Conservation (phyloP, 192 early-diverging fungal genomes). For the Linnemannia exigua region DNA sequence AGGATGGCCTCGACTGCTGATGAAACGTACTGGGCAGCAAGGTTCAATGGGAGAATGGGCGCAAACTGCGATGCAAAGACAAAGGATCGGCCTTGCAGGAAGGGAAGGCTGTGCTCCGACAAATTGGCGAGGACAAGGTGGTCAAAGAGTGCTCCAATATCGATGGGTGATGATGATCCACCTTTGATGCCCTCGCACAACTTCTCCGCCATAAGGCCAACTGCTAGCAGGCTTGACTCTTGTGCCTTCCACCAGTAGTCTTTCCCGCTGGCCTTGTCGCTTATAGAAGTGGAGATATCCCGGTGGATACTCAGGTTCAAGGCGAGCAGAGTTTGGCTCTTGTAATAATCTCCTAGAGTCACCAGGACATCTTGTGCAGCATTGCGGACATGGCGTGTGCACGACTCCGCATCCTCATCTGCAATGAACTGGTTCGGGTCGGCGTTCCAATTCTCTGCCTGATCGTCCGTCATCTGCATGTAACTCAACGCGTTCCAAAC, state of each 20-base stretch:
- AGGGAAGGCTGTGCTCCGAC: conserved; percentile 68
- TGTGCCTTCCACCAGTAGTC: conserved; percentile 80
- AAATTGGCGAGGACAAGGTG: conserved; percentile 82
- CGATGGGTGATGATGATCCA: conserved; percentile 40
- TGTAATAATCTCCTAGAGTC: conserved; percentile 13
- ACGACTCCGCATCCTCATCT: conserved; percentile 90
- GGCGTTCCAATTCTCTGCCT: conserved; percentile 77
- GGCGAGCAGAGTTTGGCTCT: conserved; percentile 11
- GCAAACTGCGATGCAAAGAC: conserved; percentile 88
- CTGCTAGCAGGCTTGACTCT: conserved; percentile 82
- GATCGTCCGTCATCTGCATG: conserved; percentile 82
- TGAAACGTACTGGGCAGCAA: conserved; percentile 77
- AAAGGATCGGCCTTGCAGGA: conserved; percentile 90
- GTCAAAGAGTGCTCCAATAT: conserved; percentile 83
- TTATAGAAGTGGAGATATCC: conserved; percentile 59
- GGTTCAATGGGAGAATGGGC: conserved; percentile 70
- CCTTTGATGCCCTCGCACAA: conserved; percentile 62
- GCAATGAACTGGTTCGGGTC: conserved; percentile 91
- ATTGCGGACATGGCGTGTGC: conserved; percentile 83
- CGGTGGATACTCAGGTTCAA: conserved; percentile 42
- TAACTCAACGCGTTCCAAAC: conserved; percentile 71
- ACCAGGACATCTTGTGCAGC: conserved; percentile 75
- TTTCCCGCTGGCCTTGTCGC: conserved; percentile 12
- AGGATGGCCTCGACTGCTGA: conserved; percentile 79
- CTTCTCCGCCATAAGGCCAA: conserved; percentile 75